Conservation (phyloP, 345 rosid genomes). For the Noccaea caerulescens region DNA sequence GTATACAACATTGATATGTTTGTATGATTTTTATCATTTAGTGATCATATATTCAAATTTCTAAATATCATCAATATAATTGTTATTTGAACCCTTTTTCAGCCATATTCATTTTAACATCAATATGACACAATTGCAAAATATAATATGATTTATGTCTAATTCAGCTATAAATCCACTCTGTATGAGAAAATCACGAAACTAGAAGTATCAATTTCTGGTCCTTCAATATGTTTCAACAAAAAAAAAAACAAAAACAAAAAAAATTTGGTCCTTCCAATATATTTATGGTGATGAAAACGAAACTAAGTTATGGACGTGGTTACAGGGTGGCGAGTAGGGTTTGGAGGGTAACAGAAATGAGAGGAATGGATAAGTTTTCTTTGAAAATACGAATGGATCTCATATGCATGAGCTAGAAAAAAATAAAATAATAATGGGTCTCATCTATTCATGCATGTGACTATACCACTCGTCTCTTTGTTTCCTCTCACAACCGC, state of each 20-base stretch:
- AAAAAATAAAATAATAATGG: no score
- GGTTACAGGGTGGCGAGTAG: conserved; percentile 9
- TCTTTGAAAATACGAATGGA: no score
- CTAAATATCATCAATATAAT: neutral
- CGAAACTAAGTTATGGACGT: conserved; percentile 1
- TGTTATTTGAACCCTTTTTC: neutral
- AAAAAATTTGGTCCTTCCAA: neutral
- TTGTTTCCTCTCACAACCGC: conserved; percentile 14
- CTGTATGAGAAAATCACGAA: neutral
- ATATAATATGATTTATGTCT: neutral
- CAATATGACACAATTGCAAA: neutral
- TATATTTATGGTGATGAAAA: neutral
- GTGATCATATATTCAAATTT: neutral
- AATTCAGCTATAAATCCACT: neutral
- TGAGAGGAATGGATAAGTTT: no score
- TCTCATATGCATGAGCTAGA: no score
- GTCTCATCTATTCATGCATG: conserved; percentile 11
- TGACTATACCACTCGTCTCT: conserved; percentile 26
- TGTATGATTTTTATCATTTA: neutral
- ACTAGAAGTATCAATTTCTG: neutral
- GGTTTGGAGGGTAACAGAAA: neutral
- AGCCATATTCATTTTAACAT: neutral
- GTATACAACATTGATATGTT: neutral
- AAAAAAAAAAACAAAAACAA: no score
- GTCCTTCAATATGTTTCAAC: neutral